Percentiles rank a stretch among this genome's conserved stretches.
These are phyloP conservation scores for Ilex asprella DNA, from an alignment of 257 asterid genomes.

Conservation along the genomic window DNA sequence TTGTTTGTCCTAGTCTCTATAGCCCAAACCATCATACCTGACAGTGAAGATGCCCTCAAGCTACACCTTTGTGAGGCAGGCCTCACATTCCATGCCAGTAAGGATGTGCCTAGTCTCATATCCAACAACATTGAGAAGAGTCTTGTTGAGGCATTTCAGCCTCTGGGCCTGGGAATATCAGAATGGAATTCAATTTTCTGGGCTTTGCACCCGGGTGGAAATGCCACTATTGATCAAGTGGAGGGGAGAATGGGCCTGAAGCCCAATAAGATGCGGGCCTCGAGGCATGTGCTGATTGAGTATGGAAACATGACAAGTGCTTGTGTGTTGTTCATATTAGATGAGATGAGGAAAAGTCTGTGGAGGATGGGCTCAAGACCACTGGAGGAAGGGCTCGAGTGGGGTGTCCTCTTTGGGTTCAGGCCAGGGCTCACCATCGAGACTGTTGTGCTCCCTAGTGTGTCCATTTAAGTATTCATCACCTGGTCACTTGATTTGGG, in stretches of 20 bases:
- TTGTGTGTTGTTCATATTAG: neutral
- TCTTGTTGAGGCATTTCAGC: neutral
- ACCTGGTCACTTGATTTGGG: no score
- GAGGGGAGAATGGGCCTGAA: neutral
- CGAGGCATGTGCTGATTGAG: neutral
- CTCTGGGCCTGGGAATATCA: neutral
- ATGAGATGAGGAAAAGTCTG: neutral
- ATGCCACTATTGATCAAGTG: neutral
- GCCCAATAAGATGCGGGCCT: neutral
- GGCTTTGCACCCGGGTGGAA: neutral
- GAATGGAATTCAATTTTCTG: neutral
- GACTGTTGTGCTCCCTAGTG: neutral
- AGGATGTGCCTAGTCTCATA: neutral
- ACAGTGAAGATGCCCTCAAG: neutral
- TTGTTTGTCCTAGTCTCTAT: neutral
- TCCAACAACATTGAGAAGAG: neutral
- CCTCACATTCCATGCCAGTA: neutral
- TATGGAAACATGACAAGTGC: neutral
- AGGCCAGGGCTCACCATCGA: neutral
- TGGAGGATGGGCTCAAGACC: neutral
- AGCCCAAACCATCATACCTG: neutral
- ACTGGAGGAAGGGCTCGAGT: neutral
- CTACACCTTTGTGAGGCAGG: neutral
- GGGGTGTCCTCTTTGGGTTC: conserved; percentile 1
- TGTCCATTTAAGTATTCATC: no score